phyloP scores from a whole-genome alignment of 140 eudicot genomes.

The Stevia rebaudiana region DNA sequence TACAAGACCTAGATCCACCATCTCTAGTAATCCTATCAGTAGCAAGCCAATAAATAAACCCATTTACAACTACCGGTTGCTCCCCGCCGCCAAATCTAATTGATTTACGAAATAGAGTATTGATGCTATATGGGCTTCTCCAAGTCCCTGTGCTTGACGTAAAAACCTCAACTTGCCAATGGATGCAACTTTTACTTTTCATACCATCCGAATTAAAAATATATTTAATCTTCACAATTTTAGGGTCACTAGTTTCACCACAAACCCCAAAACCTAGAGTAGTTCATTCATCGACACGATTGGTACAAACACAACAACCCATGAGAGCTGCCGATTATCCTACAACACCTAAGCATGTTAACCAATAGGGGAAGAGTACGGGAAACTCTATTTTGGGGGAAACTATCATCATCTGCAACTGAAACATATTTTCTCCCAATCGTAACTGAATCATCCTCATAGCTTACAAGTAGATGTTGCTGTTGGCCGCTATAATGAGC shows the following conservation, averaged over 20 bases:
- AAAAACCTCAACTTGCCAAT: not conserved
- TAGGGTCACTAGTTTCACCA: conserved; percentile 1
- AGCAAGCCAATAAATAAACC: not conserved
- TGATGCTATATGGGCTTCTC: not conserved
- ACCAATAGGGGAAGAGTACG: not conserved
- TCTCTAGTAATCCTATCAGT: not conserved
- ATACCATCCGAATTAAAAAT: too few species aligned
- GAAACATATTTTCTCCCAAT: not conserved
- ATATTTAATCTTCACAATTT: conserved; percentile 6
- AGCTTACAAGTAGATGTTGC: not conserved
- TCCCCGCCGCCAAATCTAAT: not conserved
- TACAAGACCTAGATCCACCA: not conserved
- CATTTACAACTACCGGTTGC: not conserved
- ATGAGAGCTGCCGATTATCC: not conserved
- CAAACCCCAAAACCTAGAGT: conserved; percentile 13
- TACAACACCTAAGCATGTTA: not conserved
- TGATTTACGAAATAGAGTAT: not conserved
- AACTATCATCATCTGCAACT: conserved; percentile 9
- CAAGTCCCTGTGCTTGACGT: too few species aligned
- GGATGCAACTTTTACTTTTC: not conserved
- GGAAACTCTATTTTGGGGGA: not conserved
- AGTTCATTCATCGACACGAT: too few species aligned
- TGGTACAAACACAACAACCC: not conserved
- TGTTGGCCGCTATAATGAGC: not conserved
- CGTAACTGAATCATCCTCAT: not conserved